These are phyloP conservation scores for Talaromyces sp. DNA, from an alignment of 2,329 filamentous ascomycete genomes.

Conservation along the genomic window DNA sequence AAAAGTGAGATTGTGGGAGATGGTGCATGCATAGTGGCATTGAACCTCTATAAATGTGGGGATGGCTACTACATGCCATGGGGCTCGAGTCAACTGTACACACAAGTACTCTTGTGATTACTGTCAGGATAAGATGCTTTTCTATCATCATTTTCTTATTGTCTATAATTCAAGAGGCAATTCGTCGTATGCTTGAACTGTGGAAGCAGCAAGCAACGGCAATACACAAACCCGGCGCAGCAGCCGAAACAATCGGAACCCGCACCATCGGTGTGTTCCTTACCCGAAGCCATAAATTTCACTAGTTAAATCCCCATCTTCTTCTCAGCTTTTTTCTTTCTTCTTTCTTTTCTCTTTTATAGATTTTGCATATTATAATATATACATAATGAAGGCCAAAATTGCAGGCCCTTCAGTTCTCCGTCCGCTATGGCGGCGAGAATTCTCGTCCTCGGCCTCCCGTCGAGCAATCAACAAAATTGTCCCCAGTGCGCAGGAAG, in stretches of 20 bases:
- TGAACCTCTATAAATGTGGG: not conserved
- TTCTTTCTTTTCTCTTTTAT: conserved; percentile 2
- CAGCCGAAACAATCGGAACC: conserved; percentile 14
- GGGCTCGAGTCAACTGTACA: not conserved
- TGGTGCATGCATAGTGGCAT: not conserved
- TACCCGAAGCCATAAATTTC: conserved; percentile 15
- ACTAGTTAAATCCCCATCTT: not conserved
- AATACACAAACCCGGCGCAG: conserved; percentile 4
- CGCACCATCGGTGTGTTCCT: conserved; percentile 4
- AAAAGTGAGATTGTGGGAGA: not conserved
- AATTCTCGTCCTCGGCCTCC: conserved; percentile 65
- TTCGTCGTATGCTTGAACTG: not conserved
- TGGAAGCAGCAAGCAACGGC: not conserved
- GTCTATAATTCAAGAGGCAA: too few species aligned
- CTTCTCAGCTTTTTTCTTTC: not conserved
- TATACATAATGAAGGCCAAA: conserved; percentile 27
- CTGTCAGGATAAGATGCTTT: not conserved
- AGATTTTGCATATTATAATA: not conserved
- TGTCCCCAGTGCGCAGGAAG: conserved; percentile 66
- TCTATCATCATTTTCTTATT: not conserved
- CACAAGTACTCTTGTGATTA: not conserved
- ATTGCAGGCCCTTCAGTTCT: conserved; percentile 31
- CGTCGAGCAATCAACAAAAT: conserved; percentile 72
- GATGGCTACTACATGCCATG: not conserved
- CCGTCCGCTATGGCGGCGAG: conserved; percentile 45